Evolutionary conservation across 2,329 filamentous ascomycete genomes (phyloP).

Genomic region (Colletotrichum siamense): DNA sequence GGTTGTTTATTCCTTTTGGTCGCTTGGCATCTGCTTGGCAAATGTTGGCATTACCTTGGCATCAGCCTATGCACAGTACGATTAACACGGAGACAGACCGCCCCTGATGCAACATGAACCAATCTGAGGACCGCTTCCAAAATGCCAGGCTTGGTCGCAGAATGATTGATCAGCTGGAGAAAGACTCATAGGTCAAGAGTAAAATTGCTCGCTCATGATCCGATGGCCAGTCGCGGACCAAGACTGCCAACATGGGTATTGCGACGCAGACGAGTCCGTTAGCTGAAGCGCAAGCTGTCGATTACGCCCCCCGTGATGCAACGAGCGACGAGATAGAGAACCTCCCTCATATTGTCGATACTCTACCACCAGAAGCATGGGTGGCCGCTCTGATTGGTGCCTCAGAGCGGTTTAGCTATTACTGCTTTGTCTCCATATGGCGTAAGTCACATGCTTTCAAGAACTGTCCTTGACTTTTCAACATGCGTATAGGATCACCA

Average conservation of each 20-base stretch:
- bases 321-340: conserved; percentile 23
- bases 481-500: rapidly evolving
- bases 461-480: background rate
- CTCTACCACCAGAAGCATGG: conserved; percentile 24
- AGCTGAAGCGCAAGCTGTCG: background rate
- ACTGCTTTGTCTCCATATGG: conserved; percentile 23
- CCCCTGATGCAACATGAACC: background rate
- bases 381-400: conserved; percentile 22
- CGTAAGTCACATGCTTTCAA: background rate
- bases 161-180: background rate
- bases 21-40: conserved; percentile 1
- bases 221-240: background rate
- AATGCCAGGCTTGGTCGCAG: background rate
- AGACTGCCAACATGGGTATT: background rate
- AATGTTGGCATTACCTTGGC: background rate
- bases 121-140: background rate
- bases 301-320: conserved; percentile 3
- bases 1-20: background rate
- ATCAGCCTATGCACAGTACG: background rate
- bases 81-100: background rate
- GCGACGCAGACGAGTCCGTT: background rate
- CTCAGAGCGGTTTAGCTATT: conserved; percentile 26
- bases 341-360: conserved; percentile 22
- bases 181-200: background rate
- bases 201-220: background rate